phyloP scores from a whole-genome alignment of 2,329 filamentous ascomycete species.

The Sporothrix pallida region DNA sequence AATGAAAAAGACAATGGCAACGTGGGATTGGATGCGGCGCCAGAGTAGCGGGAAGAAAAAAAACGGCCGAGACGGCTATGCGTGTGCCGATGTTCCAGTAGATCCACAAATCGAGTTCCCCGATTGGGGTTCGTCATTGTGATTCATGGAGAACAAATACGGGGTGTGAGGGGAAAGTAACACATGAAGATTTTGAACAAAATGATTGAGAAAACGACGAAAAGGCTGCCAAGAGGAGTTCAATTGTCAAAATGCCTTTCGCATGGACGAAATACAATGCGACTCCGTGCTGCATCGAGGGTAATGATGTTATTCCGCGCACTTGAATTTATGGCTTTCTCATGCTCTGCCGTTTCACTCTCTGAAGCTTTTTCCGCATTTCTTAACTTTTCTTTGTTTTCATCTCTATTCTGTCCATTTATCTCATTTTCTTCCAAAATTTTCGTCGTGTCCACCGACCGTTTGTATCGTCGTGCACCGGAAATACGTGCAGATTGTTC shows the following conservation, averaged over 20 bases:
- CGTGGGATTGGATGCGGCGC: background rate
- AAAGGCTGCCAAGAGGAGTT: background rate
- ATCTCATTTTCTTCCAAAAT: background rate
- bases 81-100: background rate
- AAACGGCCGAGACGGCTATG: constrained; percentile 7
- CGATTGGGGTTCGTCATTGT: background rate
- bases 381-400: background rate
- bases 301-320: background rate
- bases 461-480: background rate
- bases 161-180: background rate
- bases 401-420: background rate
- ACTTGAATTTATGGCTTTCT: background rate
- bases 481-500: constrained; percentile 2
- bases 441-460: background rate
- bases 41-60: background rate
- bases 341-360: no score
- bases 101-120: no score
- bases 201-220: no score
- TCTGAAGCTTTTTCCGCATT: no score
- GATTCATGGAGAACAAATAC: background rate
- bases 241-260: background rate
- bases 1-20: background rate
- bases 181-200: background rate
- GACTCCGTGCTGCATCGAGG: background rate
- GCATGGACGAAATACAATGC: no score